Conservation (phyloP, 257 asterid genomes). For the Sherardia arvensis region DNA sequence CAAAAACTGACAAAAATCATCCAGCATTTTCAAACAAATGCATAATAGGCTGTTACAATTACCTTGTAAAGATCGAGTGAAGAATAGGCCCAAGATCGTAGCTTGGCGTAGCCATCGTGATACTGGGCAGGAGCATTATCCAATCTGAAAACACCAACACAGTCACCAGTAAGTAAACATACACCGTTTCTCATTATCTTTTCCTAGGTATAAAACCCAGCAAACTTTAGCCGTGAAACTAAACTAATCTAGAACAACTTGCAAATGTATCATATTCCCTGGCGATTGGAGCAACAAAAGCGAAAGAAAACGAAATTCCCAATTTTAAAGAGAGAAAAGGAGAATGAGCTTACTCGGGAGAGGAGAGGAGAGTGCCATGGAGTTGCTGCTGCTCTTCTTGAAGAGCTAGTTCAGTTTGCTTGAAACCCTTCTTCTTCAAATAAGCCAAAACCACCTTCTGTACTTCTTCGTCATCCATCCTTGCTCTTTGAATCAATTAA, state of each 20-base stretch:
- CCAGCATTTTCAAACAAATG: not conserved
- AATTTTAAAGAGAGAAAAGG: not conserved
- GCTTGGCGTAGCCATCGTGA: slow-evolving; percentile 81
- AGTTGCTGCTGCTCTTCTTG: slow-evolving; percentile 80
- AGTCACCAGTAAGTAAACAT: not conserved
- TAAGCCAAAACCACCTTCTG: slow-evolving; percentile 74
- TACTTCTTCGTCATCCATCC: slow-evolving; percentile 75
- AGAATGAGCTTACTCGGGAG: slow-evolving; percentile 36
- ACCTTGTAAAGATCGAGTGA: slow-evolving; percentile 94
- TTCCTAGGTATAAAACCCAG: no score
- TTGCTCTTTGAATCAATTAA: not conserved
- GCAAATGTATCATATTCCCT: no score
- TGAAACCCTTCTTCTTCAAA: slow-evolving; percentile 76
- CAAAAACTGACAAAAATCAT: not conserved
- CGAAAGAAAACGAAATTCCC: no score
- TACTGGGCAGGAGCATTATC: slow-evolving; percentile 64
- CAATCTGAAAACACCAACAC: slow-evolving; percentile 35
- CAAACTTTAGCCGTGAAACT: no score
- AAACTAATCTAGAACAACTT: no score
- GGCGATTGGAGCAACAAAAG: no score
- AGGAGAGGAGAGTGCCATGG: slow-evolving; percentile 56
- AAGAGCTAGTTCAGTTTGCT: slow-evolving; percentile 68
- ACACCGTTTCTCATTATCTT: no score
- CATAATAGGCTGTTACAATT: not conserved
- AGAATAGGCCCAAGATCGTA: slow-evolving; percentile 90